Evolutionary conservation across 306 rosid genomes (phyloP), one percentile per base, ranked within the genome.

Genomic region (Quercus variabilis): DNA sequence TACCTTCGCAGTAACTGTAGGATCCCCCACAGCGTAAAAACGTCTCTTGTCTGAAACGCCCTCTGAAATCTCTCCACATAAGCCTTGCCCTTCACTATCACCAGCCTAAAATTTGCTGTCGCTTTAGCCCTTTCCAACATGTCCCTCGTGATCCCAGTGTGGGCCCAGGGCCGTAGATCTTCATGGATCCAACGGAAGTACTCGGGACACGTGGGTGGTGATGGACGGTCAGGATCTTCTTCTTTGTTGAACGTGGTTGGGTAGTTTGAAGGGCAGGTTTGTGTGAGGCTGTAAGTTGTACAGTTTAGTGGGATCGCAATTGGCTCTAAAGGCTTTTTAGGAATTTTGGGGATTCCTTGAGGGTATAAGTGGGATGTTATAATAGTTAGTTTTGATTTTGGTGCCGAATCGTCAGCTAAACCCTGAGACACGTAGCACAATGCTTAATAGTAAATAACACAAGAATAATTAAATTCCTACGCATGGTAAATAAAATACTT

Each of bases 131-230:
- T 80, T 30, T 88, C 86, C 38, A 95, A 58, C 91, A 82, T 82
- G 1, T 88, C 90, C 63, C 84, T 79, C 2, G 99, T 81, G 70
- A 95, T 90, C 0, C 98, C 99, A 0, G 88, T 84, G 35, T 19
- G 87, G 83, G 94, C 90, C 99, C 99, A 95, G 0, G 96, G 98
- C 23, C 91, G 78, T 0, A 95, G 86, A 62, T 95, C 99, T 73
- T 95, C 99, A 68, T 95, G 80, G 60, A 95, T 93, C 99, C 97
- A 93, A 57, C 96, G 96, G 93, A 95, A 95, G 87, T 87, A 88
- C 0, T 91, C 96, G 0, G 98, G 99, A 86, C 99, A 95, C 76
- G 87, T 89, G 54, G 83, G 4, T 0, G 76, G 4, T 0, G 49
- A 1, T 25, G 76, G 30, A 83, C 64, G 74, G 77, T 74, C 65